Evolutionary conservation across 2,329 filamentous ascomycete genomes (phyloP).

Genomic region (Phialemonium atrogriseum): DNA sequence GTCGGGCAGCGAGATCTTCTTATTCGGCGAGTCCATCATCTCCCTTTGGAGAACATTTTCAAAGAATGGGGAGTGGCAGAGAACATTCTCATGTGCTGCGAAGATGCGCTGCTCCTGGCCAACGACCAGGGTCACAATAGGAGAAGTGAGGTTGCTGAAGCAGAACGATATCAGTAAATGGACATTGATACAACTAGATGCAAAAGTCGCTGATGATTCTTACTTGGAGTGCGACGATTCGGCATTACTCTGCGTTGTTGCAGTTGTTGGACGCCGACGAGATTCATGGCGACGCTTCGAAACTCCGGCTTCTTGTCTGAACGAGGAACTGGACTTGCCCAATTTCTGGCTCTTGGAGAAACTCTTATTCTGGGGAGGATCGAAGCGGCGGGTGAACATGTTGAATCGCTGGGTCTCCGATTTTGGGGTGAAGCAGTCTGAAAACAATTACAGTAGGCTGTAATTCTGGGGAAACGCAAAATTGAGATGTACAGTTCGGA

Average conservation of each 20-base stretch:
- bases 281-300: constrained; percentile 46
- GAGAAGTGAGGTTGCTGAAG: constrained; percentile 47
- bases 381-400: constrained; percentile 42
- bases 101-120: constrained; percentile 81
- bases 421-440: not conserved
- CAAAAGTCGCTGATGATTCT: constrained; percentile 10
- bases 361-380: constrained; percentile 37
- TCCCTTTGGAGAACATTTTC: constrained; percentile 53
- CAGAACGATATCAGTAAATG: constrained; percentile 4
- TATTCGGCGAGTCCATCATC: constrained; percentile 53
- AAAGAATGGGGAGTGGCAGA: constrained; percentile 75
- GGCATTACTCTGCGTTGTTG: constrained; percentile 28
- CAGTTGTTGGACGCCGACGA: constrained; percentile 39
- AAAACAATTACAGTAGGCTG: too few relatives aligned
- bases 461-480: too few relatives aligned
- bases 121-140: constrained; percentile 73
- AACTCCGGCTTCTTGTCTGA: constrained; percentile 45
- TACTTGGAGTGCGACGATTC: constrained; percentile 36
- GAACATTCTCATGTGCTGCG: constrained; percentile 81
- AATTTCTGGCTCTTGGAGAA: constrained; percentile 44
- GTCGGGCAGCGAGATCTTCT: constrained; percentile 71
- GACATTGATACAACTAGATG: not conserved
- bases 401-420: constrained; percentile 12
- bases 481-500: too few relatives aligned
- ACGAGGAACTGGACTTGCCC: constrained; percentile 43